Conservation (phyloP, 192 early-diverging fungal species). For the Phlyctochytrium arcticum region DNA sequence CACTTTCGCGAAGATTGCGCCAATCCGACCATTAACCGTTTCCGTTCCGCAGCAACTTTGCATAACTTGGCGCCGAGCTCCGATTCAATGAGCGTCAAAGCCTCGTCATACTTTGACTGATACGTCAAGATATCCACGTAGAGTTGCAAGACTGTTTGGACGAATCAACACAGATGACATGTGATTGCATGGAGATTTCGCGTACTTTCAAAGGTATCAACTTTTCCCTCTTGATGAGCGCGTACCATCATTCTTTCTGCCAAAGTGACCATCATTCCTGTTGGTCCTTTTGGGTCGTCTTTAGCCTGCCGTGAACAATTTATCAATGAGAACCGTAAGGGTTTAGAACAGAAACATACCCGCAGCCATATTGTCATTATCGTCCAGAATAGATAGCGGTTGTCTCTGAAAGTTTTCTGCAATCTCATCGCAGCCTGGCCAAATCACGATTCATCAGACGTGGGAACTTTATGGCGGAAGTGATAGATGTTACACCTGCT, state of each 20-base stretch:
- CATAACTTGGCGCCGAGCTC: slow-evolving; percentile 56
- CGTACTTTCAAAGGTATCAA: slow-evolving; percentile 63
- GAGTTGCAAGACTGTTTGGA: slow-evolving; percentile 63
- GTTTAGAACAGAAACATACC: slow-evolving; percentile 40
- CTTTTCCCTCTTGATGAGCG: slow-evolving; percentile 59
- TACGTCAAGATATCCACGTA: slow-evolving; percentile 68
- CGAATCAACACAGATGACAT: neutral
- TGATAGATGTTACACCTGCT: slow-evolving; percentile 40
- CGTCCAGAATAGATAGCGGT: slow-evolving; percentile 84
- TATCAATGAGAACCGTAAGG: too few relatives aligned
- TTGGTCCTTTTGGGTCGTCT: neutral
- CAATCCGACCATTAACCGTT: slow-evolving; percentile 38
- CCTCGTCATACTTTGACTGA: slow-evolving; percentile 66
- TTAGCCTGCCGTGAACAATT: slow-evolving; percentile 4
- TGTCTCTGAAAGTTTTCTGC: slow-evolving; percentile 71
- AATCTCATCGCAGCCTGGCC: slow-evolving; percentile 71
- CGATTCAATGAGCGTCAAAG: slow-evolving; percentile 58
- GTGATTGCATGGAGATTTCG: neutral
- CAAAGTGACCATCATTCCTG: slow-evolving; percentile 35
- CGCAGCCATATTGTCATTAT: slow-evolving; percentile 76
- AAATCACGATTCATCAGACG: neutral
- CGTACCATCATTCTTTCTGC: slow-evolving; percentile 84
- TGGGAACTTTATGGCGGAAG: neutral
- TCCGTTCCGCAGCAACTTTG: slow-evolving; percentile 67
- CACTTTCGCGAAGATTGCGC: slow-evolving; percentile 14